phyloP scores from a whole-genome alignment of 495 filamentous ascomycete genomes.

The Aspergillus avenaceus region DNA sequence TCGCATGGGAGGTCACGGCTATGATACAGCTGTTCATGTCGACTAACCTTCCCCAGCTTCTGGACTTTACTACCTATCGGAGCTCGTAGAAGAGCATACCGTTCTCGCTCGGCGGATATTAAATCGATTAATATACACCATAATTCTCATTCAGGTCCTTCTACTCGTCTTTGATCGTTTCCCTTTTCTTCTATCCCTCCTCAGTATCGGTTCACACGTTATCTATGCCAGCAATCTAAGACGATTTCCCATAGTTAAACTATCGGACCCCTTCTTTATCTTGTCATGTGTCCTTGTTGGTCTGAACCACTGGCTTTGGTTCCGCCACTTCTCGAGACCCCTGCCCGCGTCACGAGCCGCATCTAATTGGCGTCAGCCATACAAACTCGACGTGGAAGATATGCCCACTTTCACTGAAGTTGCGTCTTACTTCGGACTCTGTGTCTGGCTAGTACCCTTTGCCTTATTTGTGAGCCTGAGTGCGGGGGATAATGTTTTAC shows the following conservation, averaged over 20 bases:
- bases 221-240: slow-evolving; percentile 88
- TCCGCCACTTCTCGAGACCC: slow-evolving; percentile 78
- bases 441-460: slow-evolving; percentile 95
- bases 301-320: slow-evolving; percentile 96
- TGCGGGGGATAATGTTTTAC: slow-evolving; percentile 90
- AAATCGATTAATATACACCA: slow-evolving; percentile 75
- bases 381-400: slow-evolving; percentile 50
- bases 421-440: slow-evolving; percentile 91
- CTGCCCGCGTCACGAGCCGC: slow-evolving; percentile 22
- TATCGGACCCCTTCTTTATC: slow-evolving; percentile 85
- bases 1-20: no score
- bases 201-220: slow-evolving; percentile 78
- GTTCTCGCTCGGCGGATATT: slow-evolving; percentile 84
- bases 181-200: slow-evolving; percentile 64
- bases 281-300: slow-evolving; percentile 80
- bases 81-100: slow-evolving; percentile 96
- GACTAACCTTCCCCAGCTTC: slow-evolving; percentile 56
- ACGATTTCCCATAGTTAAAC: slow-evolving; percentile 81
- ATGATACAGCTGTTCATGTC: background rate
- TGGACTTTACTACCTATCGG: slow-evolving; percentile 96
- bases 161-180: slow-evolving; percentile 81
- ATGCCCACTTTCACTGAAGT: slow-evolving; percentile 91
- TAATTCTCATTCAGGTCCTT: slow-evolving; percentile 70
- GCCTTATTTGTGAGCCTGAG: slow-evolving; percentile 89
- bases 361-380: slow-evolving; percentile 48